Evolutionary conservation across 1,139 yeast genomes (phyloP).

Genomic region (Diutina catenulata): DNA sequence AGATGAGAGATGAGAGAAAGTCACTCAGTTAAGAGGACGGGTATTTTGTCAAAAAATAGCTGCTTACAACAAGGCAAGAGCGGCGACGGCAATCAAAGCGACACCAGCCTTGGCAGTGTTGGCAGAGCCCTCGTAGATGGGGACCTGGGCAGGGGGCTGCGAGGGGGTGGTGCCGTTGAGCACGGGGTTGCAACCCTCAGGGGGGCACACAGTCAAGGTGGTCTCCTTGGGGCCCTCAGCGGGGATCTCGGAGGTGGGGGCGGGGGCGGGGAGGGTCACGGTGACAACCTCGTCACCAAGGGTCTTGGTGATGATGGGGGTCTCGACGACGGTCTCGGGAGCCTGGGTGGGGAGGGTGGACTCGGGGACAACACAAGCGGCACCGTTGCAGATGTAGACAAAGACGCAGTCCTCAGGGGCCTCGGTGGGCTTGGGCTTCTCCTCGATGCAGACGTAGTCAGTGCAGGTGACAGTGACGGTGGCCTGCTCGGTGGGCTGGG

Average conservation of each 20-base stretch:
- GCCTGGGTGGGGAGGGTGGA: neutral
- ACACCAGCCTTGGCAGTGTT: conserved; percentile 2
- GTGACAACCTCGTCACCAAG: no score
- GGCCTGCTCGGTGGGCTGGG: neutral
- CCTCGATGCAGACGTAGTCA: conserved; percentile 3
- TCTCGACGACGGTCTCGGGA: neutral
- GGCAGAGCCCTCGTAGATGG: conserved; percentile 3
- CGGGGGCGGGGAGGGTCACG: conserved; percentile 1
- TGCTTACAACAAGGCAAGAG: conserved; percentile 6
- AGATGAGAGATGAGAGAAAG: no score
- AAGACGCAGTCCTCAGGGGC: conserved; percentile 1
- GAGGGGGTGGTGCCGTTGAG: neutral
- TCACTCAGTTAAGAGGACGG: no score
- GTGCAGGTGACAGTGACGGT: conserved; percentile 4
- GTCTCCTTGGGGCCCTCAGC: neutral
- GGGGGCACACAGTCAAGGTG: conserved; percentile 1
- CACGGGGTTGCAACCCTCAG: neutral
- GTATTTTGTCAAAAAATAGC: no score
- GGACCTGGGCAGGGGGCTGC: conserved; percentile 4
- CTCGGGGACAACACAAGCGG: neutral
- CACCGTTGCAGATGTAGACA: conserved; percentile 6
- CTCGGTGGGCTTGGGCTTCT: conserved; percentile 4
- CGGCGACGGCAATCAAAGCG: conserved; percentile 5
- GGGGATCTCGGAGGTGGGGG: neutral
- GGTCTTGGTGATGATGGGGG: neutral